phyloP scores from a whole-genome alignment of 2,329 filamentous ascomycete genomes.

The Claviceps digitariae region DNA sequence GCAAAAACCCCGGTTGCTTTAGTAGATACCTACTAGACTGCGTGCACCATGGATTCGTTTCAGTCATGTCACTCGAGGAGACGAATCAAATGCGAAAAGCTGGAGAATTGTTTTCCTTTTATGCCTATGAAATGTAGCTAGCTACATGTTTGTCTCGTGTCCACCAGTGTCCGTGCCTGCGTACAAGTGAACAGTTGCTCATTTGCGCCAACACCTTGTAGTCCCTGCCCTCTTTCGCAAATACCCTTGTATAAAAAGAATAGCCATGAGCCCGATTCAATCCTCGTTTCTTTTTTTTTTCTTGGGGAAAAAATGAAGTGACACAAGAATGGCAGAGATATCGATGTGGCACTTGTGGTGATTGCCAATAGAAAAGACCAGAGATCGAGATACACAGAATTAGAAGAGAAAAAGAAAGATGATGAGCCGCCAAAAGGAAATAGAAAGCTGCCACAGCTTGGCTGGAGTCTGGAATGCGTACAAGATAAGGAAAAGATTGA shows the following conservation, averaged over 20 bases:
- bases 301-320: neutral
- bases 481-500: constrained; percentile 11
- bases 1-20: too few relatives aligned
- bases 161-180: neutral
- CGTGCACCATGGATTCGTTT: too few relatives aligned
- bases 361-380: constrained; percentile 9
- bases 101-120: neutral
- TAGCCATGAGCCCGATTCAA: neutral
- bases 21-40: too few relatives aligned
- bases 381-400: neutral
- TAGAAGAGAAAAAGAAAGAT: constrained; percentile 1
- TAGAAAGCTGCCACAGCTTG: constrained; percentile 16
- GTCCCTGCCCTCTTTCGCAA: neutral
- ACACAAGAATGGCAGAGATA: neutral
- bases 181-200: neutral
- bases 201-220: neutral
- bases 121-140: constrained; percentile 3
- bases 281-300: neutral
- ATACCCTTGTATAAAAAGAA: neutral
- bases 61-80: neutral
- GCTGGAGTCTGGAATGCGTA: constrained; percentile 23
- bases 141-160: constrained; percentile 4
- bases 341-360: constrained; percentile 14
- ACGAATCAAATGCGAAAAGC: too few relatives aligned
- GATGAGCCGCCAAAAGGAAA: constrained; percentile 8